These are phyloP conservation scores for Trichophyton benhamiae DNA, from an alignment of 2,329 filamentous ascomycete species.

Conservation along the genomic window DNA sequence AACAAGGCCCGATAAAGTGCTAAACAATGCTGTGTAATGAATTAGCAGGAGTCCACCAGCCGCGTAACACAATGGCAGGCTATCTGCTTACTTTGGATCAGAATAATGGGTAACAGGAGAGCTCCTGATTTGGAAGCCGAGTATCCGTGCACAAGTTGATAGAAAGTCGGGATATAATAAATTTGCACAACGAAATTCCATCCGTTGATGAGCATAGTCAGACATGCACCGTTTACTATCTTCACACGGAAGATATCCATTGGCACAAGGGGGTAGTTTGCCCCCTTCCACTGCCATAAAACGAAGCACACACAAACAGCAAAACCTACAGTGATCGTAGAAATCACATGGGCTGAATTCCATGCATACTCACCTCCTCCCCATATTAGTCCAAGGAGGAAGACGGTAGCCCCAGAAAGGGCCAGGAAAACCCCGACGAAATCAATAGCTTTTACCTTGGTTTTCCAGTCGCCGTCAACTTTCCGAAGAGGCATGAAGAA, in stretches of 20 bases:
- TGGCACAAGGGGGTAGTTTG: conserved; percentile 17
- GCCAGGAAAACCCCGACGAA: conserved; percentile 39
- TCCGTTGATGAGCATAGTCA: conserved; percentile 48
- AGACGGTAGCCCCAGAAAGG: conserved; percentile 31
- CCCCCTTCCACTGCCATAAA: conserved; percentile 26
- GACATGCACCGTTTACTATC: conserved; percentile 44
- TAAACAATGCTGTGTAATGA: conserved; percentile 34
- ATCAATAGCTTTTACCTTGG: conserved; percentile 42
- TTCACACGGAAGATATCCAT: conserved; percentile 44
- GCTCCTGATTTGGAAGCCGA: conserved; percentile 38
- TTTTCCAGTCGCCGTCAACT: conserved; percentile 41
- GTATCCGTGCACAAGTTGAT: conserved; percentile 42
- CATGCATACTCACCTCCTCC: conserved; percentile 48
- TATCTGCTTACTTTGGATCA: not conserved
- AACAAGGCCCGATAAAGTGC: conserved; percentile 41
- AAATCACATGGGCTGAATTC: conserved; percentile 44
- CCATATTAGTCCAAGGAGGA: conserved; percentile 45
- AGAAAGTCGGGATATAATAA: conserved; percentile 51
- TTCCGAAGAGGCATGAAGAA: conserved; percentile 48
- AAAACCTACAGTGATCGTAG: conserved; percentile 41
- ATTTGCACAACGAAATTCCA: conserved; percentile 50
- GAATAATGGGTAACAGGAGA: conserved; percentile 38
- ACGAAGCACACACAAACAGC: conserved; percentile 20
- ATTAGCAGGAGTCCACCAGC: not conserved
- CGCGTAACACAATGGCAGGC: too few species aligned